Base-by-base conservation (phyloP, 208 protist species). In the Sergeia podlipaevii region DNA sequence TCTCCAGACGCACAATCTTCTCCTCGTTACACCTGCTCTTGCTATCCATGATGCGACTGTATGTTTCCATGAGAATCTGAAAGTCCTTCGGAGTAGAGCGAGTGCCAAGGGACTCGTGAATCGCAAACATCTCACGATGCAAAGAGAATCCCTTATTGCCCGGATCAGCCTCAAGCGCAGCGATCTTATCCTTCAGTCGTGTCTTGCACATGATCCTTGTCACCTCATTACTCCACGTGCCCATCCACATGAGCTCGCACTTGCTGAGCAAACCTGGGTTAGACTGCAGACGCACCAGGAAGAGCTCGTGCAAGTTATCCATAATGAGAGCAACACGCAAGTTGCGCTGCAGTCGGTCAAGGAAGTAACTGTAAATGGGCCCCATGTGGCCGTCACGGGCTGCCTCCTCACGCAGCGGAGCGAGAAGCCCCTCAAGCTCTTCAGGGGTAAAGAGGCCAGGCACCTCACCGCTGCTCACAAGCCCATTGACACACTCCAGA, bases 381-480 rank as follows among this genome's bases (percentile, higher is more conserved):
- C 89, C 78, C 51, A 96, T 84, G 66, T 80, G 89, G 41, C 92
- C 93, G 18, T 92, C 81, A 52, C 68, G 85, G 18, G 74, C 48
- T 24, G 86, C 80, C 33, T 97, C 87, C 47, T 97, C 92, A 57
- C 93, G 80, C 23, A 98, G 70, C 4, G 82, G 70, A 17, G 76
- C 56, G 30, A 97, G 82, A 62, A 99, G 97, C 23, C 74, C 68
- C 49, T 99, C 97, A 57, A 97, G 65, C 77, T 99, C 97, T 66
- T 99, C 98, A 15, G 89, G 84, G 15, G 91, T 77, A 73, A 99
- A 99, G 10, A 99, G 75, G 17, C 93, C 93, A 4, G 98, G 90
- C 17, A 99, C 81, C 57, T 97, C 90, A 34, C 93, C 93, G 60
- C 84, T 89, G 61, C 87, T 92, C 29, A 97, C 71, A 28, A 96